Evolutionary conservation across 2,329 filamentous ascomycete species (phyloP).

Genomic region (Epichloe aotearoae): DNA sequence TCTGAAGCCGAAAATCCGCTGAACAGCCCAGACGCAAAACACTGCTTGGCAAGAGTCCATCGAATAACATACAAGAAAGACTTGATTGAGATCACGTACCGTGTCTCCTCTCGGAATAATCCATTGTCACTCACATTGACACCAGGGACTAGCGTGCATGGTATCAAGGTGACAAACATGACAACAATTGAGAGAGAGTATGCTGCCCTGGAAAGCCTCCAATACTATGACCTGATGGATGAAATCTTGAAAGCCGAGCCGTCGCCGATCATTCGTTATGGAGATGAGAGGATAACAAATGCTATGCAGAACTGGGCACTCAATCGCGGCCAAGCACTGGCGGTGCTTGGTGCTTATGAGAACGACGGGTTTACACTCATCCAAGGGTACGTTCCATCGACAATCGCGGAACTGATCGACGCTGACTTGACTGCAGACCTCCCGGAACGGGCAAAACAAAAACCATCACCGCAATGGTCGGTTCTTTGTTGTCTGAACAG

Average conservation of each 20-base stretch:
- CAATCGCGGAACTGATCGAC: constrained; percentile 2
- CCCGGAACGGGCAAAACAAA: constrained; percentile 98
- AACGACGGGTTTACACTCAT: constrained; percentile 97
- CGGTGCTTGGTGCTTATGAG: constrained; percentile 80
- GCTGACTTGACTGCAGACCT: constrained; percentile 41
- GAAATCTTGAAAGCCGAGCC: constrained; percentile 84
- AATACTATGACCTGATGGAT: constrained; percentile 92
- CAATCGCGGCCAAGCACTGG: constrained; percentile 80
- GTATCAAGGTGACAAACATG: constrained; percentile 79
- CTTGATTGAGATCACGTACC: constrained; percentile 72
- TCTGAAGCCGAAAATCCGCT: constrained; percentile 63
- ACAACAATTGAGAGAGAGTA: constrained; percentile 93
- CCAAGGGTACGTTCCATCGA: constrained; percentile 49
- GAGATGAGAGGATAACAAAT: constrained; percentile 55
- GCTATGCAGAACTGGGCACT: constrained; percentile 68
- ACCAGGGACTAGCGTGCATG: constrained; percentile 57
- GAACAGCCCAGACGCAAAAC: constrained; percentile 49
- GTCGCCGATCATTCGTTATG: constrained; percentile 73
- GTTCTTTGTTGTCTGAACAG: constrained; percentile 47
- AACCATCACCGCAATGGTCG: constrained; percentile 93
- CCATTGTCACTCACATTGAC: constrained; percentile 50
- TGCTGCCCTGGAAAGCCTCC: constrained; percentile 75
- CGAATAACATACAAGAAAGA: constrained; percentile 70
- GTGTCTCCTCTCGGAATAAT: constrained; percentile 56
- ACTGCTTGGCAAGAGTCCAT: constrained; percentile 78